Evolutionary conservation across 2,329 filamentous ascomycete species (phyloP).

Genomic region (Trichoderma koningii): DNA sequence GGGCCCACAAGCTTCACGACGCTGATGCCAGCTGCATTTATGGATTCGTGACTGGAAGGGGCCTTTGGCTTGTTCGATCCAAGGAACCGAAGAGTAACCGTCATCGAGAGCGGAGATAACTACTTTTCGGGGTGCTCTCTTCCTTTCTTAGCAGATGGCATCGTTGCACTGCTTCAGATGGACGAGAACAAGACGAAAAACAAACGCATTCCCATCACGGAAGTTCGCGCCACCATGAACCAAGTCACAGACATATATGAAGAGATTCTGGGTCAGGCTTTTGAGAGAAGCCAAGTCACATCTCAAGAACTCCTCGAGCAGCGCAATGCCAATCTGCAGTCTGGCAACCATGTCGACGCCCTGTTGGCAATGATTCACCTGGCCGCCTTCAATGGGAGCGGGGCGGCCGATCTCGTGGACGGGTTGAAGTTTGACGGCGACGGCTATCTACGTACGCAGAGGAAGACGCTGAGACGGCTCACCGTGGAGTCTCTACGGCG

Average conservation of each 20-base stretch:
- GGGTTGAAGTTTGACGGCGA: neutral
- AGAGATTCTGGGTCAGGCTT: neutral
- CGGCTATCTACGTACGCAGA: neutral
- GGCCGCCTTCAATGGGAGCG: neutral
- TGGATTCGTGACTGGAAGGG: conserved; percentile 21
- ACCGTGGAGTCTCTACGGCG: neutral
- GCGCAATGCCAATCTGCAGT: neutral
- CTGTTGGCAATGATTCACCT: neutral
- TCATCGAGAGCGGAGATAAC: neutral
- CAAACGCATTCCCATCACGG: conserved; percentile 14
- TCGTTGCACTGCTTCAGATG: conserved; percentile 23
- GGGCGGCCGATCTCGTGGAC: neutral
- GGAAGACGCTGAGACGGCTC: neutral
- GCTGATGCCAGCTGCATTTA: conserved; percentile 17
- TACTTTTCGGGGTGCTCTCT: neutral
- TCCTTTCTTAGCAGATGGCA: neutral
- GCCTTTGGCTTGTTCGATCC: conserved; percentile 14
- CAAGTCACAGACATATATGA: neutral
- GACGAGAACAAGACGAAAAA: conserved; percentile 20
- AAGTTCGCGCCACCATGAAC: conserved; percentile 20
- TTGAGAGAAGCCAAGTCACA: neutral
- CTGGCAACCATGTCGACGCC: neutral
- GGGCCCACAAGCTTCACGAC: conserved; percentile 27
- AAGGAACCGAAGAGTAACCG: neutral
- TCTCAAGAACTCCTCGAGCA: neutral